These are phyloP conservation scores for Ceratobasidium sp. DNA, from an alignment of 1,284 basidiomycete species.

Conservation along the genomic window DNA sequence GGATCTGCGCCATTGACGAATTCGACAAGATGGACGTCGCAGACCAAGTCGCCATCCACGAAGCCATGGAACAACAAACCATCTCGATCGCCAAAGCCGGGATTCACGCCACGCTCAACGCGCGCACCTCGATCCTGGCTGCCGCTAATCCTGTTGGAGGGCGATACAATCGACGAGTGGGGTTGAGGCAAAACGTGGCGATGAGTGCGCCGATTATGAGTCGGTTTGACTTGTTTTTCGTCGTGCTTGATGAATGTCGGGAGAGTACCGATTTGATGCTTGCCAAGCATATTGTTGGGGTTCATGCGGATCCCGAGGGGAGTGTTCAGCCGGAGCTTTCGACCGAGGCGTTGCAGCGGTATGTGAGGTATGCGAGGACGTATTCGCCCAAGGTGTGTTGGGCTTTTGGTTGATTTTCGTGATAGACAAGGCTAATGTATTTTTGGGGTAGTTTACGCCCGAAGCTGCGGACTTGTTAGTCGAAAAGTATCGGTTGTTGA, in stretches of 20 bases:
- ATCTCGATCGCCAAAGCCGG: constrained; percentile 99
- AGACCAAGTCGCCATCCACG: constrained; percentile 99
- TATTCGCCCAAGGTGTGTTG: constrained; percentile 90
- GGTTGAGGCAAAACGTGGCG: constrained; percentile 93
- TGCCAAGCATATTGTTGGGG: constrained; percentile 97
- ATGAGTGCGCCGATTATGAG: constrained; percentile 99
- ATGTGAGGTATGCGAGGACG: constrained; percentile 96
- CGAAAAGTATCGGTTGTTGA: constrained; percentile 92
- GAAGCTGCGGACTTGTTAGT: constrained; percentile 94
- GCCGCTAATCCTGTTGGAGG: constrained; percentile 98
- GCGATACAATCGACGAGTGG: constrained; percentile 96
- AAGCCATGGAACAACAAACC: constrained; percentile 99
- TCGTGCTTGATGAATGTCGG: constrained; percentile 98
- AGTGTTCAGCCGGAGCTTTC: constrained; percentile 97
- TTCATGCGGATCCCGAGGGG: constrained; percentile 95
- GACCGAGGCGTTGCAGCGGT: constrained; percentile 95
- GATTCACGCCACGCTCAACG: constrained; percentile 98
- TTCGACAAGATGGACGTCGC: constrained; percentile 99
- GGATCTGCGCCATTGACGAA: constrained; percentile 99
- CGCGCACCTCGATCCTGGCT: constrained; percentile 96
- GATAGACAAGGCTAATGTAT: not conserved
- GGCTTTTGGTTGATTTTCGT: constrained; percentile 16
- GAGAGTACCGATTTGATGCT: constrained; percentile 93
- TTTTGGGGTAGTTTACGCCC: constrained; percentile 77
- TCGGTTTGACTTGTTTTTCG: constrained; percentile 98